Conservation (phyloP, 352 stramenopile species). For the Phytophthora multivora region DNA sequence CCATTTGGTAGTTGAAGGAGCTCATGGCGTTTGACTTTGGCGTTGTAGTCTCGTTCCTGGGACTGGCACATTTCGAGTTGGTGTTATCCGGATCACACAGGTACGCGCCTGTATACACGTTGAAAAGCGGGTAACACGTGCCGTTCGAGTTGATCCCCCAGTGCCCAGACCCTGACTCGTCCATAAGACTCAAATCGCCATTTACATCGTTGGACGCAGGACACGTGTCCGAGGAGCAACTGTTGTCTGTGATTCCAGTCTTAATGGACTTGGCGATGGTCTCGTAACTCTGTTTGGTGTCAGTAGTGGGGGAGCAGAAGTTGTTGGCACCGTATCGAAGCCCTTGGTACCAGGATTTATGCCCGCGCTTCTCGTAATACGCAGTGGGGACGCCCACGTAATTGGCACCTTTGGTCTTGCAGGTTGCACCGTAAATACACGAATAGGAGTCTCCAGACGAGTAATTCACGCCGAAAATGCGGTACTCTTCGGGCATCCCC, state of each 20-base stretch:
- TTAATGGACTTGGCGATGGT: conserved; percentile 22
- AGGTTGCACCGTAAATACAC: conserved; percentile 47
- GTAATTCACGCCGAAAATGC: conserved; percentile 43
- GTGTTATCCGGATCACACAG: conserved; percentile 57
- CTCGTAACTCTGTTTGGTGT: conserved; percentile 18
- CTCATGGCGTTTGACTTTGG: conserved; percentile 51
- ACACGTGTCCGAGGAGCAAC: conserved; percentile 27
- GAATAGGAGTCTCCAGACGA: conserved; percentile 26
- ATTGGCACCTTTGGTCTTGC: conserved; percentile 55
- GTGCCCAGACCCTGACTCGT: conserved; percentile 14
- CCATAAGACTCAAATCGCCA: conserved; percentile 32
- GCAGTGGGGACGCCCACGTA: conserved; percentile 29
- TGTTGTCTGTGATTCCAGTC: conserved; percentile 34
- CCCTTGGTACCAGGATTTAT: conserved; percentile 68
- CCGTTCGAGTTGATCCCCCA: conserved; percentile 73
- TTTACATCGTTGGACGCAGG: conserved; percentile 41
- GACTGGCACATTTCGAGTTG: conserved; percentile 28
- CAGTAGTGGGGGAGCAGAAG: conserved; percentile 27
- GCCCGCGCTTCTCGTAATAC: conserved; percentile 43
- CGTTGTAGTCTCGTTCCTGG: conserved; percentile 23
- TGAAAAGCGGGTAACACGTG: conserved; percentile 64
- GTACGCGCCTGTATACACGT: conserved; percentile 58
- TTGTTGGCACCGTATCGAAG: conserved; percentile 60
- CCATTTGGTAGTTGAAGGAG: conserved; percentile 45
- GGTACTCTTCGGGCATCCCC: conserved; percentile 64